Evolutionary conservation across 164 flowering plant species (phyloP), one percentile per base, ranked within the genome.

Genomic region (Paratinospora sagittata): DNA sequence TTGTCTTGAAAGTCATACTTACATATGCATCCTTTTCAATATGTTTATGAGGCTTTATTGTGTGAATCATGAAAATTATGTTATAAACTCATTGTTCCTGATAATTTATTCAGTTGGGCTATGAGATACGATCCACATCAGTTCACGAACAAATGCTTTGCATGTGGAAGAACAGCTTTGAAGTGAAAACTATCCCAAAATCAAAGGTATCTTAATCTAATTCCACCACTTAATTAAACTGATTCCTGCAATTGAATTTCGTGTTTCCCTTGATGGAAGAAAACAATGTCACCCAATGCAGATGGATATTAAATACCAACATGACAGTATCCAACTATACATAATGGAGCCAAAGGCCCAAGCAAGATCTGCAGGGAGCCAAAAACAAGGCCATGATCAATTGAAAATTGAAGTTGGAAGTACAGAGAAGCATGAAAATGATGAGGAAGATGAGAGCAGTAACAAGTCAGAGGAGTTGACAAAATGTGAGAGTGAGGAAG

Each of bases 111-210:
- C 83, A 94, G 98, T 69, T 94, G 85, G 98, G 98, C 9, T 87
- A 94, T 80, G 98, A 94, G 79, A 88, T 91, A 72, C 92, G 98
- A 49, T 89, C 93, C 8, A 88, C 92, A 9, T 84, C 78, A 23
- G 89, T 94, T 70, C 93, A 94, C 75, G 96, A 90, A 72, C 84
- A 84, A 81, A 92, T 94, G 98, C 84, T 94, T 70, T 73, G 82
- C 10, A 78, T 87, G 82, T 92, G 97, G 98, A 94, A 83, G 80
- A 79, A 71, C 75, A 78, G 85, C 70, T 94, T 94, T 65, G 92
- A 89, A 33, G 87, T 94, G 78, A 94, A 92, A 83, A 84, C 69
- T 49, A 76, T 92, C 67, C 86, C 96, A 17, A 87, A 76, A 77
- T 57, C 91, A 45, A 94, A 91, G 96, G 96, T 94, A 72, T 33